Conservation (phyloP, 2,329 filamentous ascomycete genomes). For the Calycina marina region DNA sequence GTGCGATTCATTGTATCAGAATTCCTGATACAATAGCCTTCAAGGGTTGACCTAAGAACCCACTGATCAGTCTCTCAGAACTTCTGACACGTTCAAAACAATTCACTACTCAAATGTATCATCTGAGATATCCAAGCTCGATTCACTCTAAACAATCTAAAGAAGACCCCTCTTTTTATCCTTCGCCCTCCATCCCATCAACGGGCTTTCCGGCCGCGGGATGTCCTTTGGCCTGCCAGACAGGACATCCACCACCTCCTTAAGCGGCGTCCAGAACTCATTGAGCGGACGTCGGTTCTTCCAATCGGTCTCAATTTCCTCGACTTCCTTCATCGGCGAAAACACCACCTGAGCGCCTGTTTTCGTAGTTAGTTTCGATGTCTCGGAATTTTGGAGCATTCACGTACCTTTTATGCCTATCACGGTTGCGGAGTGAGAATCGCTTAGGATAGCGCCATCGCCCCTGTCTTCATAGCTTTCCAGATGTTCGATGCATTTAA, state of each 20-base stretch:
- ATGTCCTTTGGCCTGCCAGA: slow-evolving; percentile 48
- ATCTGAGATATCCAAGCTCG: neutral
- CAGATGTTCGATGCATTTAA: slow-evolving; percentile 86
- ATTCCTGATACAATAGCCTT: too few relatives aligned
- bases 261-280: slow-evolving; percentile 74
- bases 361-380: slow-evolving; percentile 77
- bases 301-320: slow-evolving; percentile 86
- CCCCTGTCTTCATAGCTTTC: slow-evolving; percentile 59
- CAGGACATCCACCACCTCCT: slow-evolving; percentile 70
- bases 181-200: slow-evolving; percentile 23
- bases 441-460: slow-evolving; percentile 52
- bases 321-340: slow-evolving; percentile 63
- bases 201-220: slow-evolving; percentile 30
- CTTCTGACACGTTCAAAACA: too few relatives aligned
- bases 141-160: neutral
- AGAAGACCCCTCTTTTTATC: slow-evolving; percentile 17
- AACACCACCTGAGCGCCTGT: slow-evolving; percentile 84
- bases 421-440: slow-evolving; percentile 61
- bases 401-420: slow-evolving; percentile 92
- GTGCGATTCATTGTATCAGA: too few relatives aligned
- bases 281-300: slow-evolving; percentile 68
- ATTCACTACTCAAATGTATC: too few relatives aligned
- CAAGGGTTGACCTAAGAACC: too few relatives aligned
- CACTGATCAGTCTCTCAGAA: too few relatives aligned
- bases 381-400: slow-evolving; percentile 62